Conservation (phyloP, 192 early-diverging fungal species). For the Linnemannia zychae region DNA sequence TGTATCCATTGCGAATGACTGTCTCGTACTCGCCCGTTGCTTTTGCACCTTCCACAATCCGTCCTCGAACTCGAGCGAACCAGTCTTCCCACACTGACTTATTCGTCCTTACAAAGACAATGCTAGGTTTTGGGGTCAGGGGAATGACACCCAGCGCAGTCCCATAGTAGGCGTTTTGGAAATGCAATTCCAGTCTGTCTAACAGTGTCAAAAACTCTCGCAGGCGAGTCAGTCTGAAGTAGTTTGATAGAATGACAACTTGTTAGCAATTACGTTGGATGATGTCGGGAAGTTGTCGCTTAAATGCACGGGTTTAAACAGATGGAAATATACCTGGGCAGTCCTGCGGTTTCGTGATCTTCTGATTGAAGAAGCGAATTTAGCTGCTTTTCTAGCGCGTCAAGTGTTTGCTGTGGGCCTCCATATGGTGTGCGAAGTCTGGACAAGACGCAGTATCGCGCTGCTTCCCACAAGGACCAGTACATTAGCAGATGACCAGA, state of each 20-base stretch:
- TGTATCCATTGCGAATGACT: constrained; percentile 54
- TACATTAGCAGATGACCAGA: constrained; percentile 67
- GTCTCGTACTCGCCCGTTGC: constrained; percentile 58
- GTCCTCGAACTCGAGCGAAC: constrained; percentile 73
- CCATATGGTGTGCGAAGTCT: constrained; percentile 83
- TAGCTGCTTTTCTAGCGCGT: constrained; percentile 62
- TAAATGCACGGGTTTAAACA: not conserved
- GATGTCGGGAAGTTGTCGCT: no score
- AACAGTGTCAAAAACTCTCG: constrained; percentile 68
- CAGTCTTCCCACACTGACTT: constrained; percentile 82
- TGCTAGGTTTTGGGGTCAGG: constrained; percentile 70
- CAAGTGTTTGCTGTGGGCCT: constrained; percentile 74
- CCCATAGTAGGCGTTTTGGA: constrained; percentile 74
- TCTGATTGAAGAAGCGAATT: constrained; percentile 44
- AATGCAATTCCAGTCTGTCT: constrained; percentile 82
- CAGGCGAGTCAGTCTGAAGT: constrained; percentile 38
- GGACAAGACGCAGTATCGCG: constrained; percentile 80
- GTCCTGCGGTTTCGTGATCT: not conserved
- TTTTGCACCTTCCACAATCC: constrained; percentile 65
- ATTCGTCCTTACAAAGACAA: constrained; percentile 82
- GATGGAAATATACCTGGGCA: not conserved
- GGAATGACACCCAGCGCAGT: constrained; percentile 67
- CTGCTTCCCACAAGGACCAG: constrained; percentile 84
- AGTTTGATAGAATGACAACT: not conserved
- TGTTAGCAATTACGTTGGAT: not conserved